Percentiles rank a stretch among this genome's conserved stretches.
These are phyloP conservation scores for Tillandsia leiboldiana DNA, from an alignment of 176 grass and related monocot genomes.

Conservation along the genomic window DNA sequence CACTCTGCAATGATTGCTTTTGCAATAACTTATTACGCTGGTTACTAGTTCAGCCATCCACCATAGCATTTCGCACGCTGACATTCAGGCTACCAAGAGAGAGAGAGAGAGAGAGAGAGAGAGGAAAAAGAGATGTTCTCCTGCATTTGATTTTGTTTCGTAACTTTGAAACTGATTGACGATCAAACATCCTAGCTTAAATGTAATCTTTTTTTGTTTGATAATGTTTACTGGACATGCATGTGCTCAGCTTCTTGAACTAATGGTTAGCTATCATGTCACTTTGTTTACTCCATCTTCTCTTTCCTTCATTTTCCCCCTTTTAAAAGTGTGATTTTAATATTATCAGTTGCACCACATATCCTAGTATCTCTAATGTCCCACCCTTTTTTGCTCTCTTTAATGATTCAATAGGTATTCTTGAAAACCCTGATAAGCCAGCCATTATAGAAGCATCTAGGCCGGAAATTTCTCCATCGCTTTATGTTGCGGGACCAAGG, in stretches of 20 bases:
- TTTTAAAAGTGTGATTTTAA: background rate
- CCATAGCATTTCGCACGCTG: background rate
- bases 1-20: background rate
- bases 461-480: conserved; percentile 24
- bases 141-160: background rate
- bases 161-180: background rate
- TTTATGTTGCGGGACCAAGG: conserved; percentile 48
- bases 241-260: background rate
- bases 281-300: background rate
- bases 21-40: background rate
- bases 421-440: conserved; percentile 39
- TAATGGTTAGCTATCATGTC: background rate
- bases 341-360: background rate
- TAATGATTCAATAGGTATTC: conserved; percentile 30
- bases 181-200: background rate
- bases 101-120: background rate
- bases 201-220: background rate
- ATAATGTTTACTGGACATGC: background rate
- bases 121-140: background rate
- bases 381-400: background rate
- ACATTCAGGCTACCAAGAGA: background rate
- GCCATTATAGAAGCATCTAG: conserved; percentile 28
- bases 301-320: background rate
- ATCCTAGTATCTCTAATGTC: conserved; percentile 3
- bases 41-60: background rate